Percentiles rank a stretch among this genome's conserved stretches.
Conservation (phyloP, 2,329 filamentous ascomycete genomes). For the Daldinia sp. region DNA sequence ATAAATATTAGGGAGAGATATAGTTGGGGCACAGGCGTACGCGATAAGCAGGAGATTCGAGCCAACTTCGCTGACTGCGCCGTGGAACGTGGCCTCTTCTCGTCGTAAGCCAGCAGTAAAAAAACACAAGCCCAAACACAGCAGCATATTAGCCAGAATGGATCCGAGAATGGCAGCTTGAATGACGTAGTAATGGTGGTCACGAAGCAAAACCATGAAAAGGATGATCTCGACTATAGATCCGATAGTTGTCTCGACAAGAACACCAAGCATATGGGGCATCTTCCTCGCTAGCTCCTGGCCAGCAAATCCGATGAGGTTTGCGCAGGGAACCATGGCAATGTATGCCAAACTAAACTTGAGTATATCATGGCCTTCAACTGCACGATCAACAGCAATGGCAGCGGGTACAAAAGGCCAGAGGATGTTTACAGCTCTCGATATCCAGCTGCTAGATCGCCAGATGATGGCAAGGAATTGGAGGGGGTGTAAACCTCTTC, state of each 20-base stretch:
- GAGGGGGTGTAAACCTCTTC: constrained; percentile 72
- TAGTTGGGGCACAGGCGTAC: constrained; percentile 58
- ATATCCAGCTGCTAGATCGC: constrained; percentile 72
- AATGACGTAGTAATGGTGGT: constrained; percentile 74
- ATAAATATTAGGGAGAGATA: constrained; percentile 46
- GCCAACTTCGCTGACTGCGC: constrained; percentile 82
- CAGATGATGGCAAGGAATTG: constrained; percentile 74
- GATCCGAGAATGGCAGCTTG: constrained; percentile 87
- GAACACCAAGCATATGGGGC: constrained; percentile 76
- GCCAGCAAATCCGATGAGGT: constrained; percentile 79
- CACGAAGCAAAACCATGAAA: constrained; percentile 78
- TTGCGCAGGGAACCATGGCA: constrained; percentile 82
- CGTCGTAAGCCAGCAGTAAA: constrained; percentile 78
- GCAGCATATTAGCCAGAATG: constrained; percentile 82
- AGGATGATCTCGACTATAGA: constrained; percentile 85
- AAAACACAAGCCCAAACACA: constrained; percentile 85
- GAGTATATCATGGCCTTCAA: constrained; percentile 63
- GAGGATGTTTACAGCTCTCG: constrained; percentile 75
- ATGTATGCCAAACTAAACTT: constrained; percentile 80
- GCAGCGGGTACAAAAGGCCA: constrained; percentile 82
- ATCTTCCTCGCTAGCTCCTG: constrained; percentile 80
- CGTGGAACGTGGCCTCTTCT: constrained; percentile 77
- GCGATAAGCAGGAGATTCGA: constrained; percentile 82
- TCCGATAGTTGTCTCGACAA: constrained; percentile 73
- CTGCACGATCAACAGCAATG: constrained; percentile 68